Percentiles rank a stretch among this genome's conserved stretches.
These are phyloP conservation scores for Coriaria nepalensis DNA, from an alignment of 306 rosid genomes.

Conservation along the genomic window DNA sequence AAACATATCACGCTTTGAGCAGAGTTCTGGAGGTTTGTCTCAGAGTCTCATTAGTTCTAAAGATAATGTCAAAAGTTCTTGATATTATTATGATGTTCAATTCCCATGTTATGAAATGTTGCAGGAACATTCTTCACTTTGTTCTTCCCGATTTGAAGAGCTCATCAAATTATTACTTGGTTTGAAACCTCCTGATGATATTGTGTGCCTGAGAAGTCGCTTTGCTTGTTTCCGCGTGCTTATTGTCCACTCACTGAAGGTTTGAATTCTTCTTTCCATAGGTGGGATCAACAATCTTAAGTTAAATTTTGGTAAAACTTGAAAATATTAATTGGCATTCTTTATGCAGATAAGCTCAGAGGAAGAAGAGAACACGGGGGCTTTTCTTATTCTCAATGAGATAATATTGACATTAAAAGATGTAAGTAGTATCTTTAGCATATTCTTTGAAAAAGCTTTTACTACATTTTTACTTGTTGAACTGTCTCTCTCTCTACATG, in stretches of 20 bases:
- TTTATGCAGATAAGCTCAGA: slow-evolving; percentile 49
- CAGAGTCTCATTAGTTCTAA: slow-evolving; percentile 1
- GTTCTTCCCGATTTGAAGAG: slow-evolving; percentile 42
- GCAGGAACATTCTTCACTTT: slow-evolving; percentile 60
- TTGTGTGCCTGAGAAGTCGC: slow-evolving; percentile 47
- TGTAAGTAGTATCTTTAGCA: slow-evolving; percentile 52
- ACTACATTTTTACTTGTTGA: not conserved
- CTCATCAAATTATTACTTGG: slow-evolving; percentile 48
- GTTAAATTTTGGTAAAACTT: no score
- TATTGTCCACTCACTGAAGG: slow-evolving; percentile 65
- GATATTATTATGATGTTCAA: no score
- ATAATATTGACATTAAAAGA: slow-evolving; percentile 66
- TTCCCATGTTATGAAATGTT: no score
- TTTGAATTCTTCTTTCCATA: slow-evolving; percentile 22
- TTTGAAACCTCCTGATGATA: slow-evolving; percentile 42
- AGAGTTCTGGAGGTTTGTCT: slow-evolving; percentile 63
- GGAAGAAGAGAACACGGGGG: slow-evolving; percentile 60
- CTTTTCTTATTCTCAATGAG: slow-evolving; percentile 81
- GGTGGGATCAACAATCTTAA: no score
- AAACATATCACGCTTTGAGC: slow-evolving; percentile 58
- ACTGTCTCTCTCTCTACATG: not conserved
- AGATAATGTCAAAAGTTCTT: no score
- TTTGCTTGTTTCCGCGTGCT: slow-evolving; percentile 51
- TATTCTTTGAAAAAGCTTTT: slow-evolving; percentile 7
- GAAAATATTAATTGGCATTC: no score